These are phyloP conservation scores for Vigna angularis DNA, from an alignment of 306 rosid genomes.

Conservation along the genomic window DNA sequence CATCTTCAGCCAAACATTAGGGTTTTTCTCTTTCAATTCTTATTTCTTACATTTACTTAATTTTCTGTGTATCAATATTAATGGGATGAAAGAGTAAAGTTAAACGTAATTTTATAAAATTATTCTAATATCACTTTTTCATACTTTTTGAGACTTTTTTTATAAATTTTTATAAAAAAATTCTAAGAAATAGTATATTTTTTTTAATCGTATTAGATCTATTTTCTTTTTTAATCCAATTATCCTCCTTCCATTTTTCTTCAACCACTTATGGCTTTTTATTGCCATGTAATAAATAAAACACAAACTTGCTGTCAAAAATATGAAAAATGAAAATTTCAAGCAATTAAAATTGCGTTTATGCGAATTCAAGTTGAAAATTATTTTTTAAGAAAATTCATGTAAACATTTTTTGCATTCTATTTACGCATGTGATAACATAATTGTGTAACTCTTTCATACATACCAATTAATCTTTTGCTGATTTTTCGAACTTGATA, in stretches of 20 bases:
- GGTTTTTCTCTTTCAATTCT: constrained; percentile 46
- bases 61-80: neutral
- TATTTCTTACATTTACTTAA: neutral
- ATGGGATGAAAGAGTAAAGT: neutral
- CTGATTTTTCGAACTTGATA: neutral
- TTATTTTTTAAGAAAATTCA: neutral
- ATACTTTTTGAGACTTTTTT: too few relatives aligned
- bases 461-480: neutral
- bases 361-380: neutral
- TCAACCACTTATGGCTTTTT: too few relatives aligned
- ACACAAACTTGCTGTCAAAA: neutral
- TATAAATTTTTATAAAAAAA: too few relatives aligned
- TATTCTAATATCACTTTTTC: too few relatives aligned
- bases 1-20: constrained; percentile 76
- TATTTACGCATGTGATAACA: neutral
- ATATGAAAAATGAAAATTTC: neutral
- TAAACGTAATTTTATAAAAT: neutral
- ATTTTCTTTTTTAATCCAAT: too few relatives aligned
- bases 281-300: neutral
- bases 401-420: neutral
- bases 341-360: neutral
- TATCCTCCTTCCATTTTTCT: too few relatives aligned
- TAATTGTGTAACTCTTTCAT: neutral
- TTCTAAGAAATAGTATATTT: too few relatives aligned
- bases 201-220: too few relatives aligned